Percentiles rank a stretch among this genome's conserved stretches.
Conservation (phyloP, 1,284 basidiomycete species). For the Dichomitus squalens region DNA sequence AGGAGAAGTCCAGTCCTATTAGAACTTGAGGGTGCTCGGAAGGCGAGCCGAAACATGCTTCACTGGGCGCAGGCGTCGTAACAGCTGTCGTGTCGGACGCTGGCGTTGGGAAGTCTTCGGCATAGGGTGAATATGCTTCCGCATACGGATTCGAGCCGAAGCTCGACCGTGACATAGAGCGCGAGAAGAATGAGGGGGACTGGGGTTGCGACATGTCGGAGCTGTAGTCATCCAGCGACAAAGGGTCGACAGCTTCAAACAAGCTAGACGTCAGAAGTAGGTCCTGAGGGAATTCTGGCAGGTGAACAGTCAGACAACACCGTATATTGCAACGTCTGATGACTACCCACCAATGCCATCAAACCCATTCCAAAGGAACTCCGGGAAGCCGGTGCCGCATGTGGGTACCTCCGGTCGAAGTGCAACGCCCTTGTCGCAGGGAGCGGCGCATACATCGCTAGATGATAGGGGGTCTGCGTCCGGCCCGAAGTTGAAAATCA, state of each 20-base stretch:
- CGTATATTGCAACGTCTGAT: background rate
- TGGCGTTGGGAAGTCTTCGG: conserved; percentile 20
- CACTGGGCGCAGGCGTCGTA: conserved; percentile 23
- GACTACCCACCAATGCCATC: conserved; percentile 12
- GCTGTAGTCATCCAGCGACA: conserved; percentile 4
- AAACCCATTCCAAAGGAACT: conserved; percentile 9
- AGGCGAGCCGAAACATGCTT: conserved; percentile 12
- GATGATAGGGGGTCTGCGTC: background rate
- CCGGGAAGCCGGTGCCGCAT: background rate
- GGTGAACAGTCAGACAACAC: conserved; percentile 2
- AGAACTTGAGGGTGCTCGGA: conserved; percentile 12
- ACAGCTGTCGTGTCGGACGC: conserved; percentile 17
- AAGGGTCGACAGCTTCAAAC: background rate
- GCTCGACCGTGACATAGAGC: conserved; percentile 23
- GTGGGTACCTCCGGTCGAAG: background rate
- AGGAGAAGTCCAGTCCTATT: conserved; percentile 10
- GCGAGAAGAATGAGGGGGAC: conserved; percentile 15
- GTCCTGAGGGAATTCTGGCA: conserved; percentile 4
- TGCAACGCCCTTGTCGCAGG: background rate
- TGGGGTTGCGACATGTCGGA: background rate
- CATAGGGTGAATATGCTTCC: conserved; percentile 10
- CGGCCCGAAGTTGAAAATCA: conserved; percentile 13
- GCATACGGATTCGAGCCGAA: conserved; percentile 14
- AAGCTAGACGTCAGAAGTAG: background rate
- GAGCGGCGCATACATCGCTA: conserved; percentile 1